Base-by-base conservation (phyloP, 768 basidiomycete genomes). In the Hericium rajendrae region DNA sequence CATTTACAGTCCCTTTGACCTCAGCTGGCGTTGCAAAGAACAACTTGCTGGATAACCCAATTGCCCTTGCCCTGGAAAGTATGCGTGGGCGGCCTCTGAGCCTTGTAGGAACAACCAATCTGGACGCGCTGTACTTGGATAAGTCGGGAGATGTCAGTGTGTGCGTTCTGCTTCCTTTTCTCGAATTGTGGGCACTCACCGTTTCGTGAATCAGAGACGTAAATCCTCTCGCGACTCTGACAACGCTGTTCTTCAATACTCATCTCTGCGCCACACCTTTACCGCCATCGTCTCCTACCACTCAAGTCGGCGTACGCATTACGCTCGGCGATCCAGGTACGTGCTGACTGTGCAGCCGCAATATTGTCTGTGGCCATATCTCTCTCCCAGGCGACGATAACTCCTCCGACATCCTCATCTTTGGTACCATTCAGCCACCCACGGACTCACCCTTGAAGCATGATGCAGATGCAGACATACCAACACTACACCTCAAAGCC, bases 41-140 rank as follows among this genome's bases (percentile, higher is more conserved):
- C 48, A 57, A 63, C 16, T 71, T 91, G 13, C 74, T 90, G 20
- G 73, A 85, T 59, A 88, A 85, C 60, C 82, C 84, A 0, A 73
- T 90, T 12, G 84, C 88, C 3, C 69, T 90, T 20, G 83, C 86
- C 0, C 67, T 91, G 53, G 88, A 90, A 69, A 87, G 82, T 68
- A 88, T 91, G 86, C 86, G 87, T 40, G 85, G 86, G 16, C 70
- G 86, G 18, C 78, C 78, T 24, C 69, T 91, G 18, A 75, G 80
- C 38, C 77, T 86, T 58, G 71, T 81, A 51, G 85, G 81, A 2
- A 73, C 75, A 0, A 75, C 79, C 16, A 73, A 71, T 28, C 68
- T 88, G 40, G 66, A 72, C 39, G 79, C 84, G 53, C 66, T 87
- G 0, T 84, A 79, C 71, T 67, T 82, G 59, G 88, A 90, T 66